phyloP scores from a whole-genome alignment of 1,284 basidiomycete species.

The Trichosporon faecale region DNA sequence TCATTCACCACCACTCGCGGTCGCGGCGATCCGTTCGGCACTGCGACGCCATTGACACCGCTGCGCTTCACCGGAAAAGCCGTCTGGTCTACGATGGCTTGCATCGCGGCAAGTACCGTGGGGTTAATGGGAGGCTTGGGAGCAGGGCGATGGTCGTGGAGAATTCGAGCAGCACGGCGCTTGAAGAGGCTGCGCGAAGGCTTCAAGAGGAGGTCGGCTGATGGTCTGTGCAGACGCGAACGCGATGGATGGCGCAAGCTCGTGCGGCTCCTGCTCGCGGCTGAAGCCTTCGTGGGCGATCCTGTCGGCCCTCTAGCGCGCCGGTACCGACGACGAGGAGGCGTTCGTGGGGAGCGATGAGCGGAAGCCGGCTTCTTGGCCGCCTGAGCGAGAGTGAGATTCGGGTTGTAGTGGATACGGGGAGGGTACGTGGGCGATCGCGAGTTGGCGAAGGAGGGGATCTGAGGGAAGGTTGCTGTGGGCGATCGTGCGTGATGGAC shows the following conservation, averaged over 20 bases:
- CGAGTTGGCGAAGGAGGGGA: neutral
- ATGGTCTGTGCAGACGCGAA: neutral
- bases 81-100: slow-evolving; percentile 7
- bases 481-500: slow-evolving; percentile 5
- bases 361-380: neutral
- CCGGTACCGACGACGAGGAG: slow-evolving; percentile 1
- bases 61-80: slow-evolving; percentile 2
- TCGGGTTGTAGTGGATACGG: neutral
- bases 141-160: slow-evolving; percentile 13
- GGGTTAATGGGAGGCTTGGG: slow-evolving; percentile 13
- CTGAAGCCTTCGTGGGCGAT: neutral
- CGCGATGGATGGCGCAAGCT: slow-evolving; percentile 10
- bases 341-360: neutral
- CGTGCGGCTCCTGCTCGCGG: slow-evolving; percentile 8
- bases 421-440: neutral
- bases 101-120: neutral
- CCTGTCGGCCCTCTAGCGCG: neutral
- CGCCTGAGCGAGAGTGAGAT: neutral
- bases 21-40: slow-evolving; percentile 6
- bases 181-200: slow-evolving; percentile 4
- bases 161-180: slow-evolving; percentile 1
- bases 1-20: slow-evolving; percentile 6
- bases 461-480: slow-evolving; percentile 1
- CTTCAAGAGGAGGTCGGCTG: neutral
- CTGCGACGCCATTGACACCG: neutral